phyloP scores from a whole-genome alignment of 176 grass and related monocot genomes.

The Urochloa ruziziensis region DNA sequence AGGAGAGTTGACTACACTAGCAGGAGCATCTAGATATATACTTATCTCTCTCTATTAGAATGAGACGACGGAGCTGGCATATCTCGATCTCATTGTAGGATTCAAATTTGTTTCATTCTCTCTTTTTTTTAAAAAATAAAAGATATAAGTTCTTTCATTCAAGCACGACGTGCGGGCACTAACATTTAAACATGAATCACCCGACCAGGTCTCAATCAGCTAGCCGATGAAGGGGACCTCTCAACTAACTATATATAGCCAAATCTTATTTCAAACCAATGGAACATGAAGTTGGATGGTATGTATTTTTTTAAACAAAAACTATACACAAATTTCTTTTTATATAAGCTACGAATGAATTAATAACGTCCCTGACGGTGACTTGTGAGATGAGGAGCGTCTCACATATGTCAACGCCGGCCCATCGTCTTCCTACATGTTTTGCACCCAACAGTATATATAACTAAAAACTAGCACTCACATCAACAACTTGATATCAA shows the following conservation, averaged over 20 bases:
- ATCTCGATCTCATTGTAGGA: background rate
- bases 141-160: too few relatives aligned
- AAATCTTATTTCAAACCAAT: background rate
- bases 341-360: too few relatives aligned
- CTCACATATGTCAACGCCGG: conserved; percentile 28
- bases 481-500: background rate
- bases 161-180: too few relatives aligned
- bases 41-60: too few relatives aligned
- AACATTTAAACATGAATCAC: too few relatives aligned
- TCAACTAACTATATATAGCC: background rate
- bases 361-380: background rate
- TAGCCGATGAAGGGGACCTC: background rate
- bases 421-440: background rate
- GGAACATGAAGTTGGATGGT: background rate
- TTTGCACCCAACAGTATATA: background rate
- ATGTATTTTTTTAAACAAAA: too few relatives aligned
- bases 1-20: too few relatives aligned
- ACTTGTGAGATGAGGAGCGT: background rate
- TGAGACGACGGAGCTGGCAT: background rate
- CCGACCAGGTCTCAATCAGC: background rate
- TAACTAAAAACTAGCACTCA: background rate
- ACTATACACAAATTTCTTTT: background rate
- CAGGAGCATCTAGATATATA: too few relatives aligned
- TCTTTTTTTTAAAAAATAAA: too few relatives aligned
- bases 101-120: too few relatives aligned